These are phyloP conservation scores for Calonectria pteridis DNA, from an alignment of 2,329 filamentous ascomycete genomes.

Conservation along the genomic window DNA sequence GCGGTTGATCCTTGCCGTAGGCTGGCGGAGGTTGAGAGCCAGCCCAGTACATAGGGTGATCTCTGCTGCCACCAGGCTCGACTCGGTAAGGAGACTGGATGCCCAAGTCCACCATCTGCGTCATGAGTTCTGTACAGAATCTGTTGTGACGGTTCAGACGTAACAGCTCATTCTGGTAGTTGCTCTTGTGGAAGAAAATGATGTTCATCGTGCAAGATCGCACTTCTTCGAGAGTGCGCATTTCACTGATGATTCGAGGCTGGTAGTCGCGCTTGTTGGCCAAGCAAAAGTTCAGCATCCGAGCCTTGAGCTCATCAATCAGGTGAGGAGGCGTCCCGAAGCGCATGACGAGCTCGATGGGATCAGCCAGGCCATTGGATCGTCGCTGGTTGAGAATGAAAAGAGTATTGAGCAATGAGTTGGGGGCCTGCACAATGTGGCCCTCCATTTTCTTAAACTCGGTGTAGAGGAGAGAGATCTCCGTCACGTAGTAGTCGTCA, in stretches of 20 bases:
- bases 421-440: slow-evolving; percentile 94
- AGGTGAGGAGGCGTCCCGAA: slow-evolving; percentile 88
- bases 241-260: slow-evolving; percentile 85
- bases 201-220: slow-evolving; percentile 91
- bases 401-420: slow-evolving; percentile 90
- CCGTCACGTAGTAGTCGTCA: slow-evolving; percentile 96
- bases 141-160: slow-evolving; percentile 93
- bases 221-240: slow-evolving; percentile 83
- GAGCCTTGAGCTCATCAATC: slow-evolving; percentile 84
- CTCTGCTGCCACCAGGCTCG: slow-evolving; percentile 76
- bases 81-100: slow-evolving; percentile 79
- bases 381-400: slow-evolving; percentile 97
- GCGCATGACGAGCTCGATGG: slow-evolving; percentile 84
- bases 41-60: slow-evolving; percentile 72
- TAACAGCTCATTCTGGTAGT: slow-evolving; percentile 94
- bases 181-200: slow-evolving; percentile 97
- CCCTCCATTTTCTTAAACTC: slow-evolving; percentile 99
- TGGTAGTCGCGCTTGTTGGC: slow-evolving; percentile 92
- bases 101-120: slow-evolving; percentile 83
- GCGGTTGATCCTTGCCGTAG: slow-evolving; percentile 46
- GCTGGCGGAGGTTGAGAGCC: slow-evolving; percentile 51
- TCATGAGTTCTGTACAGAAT: slow-evolving; percentile 92
- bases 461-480: slow-evolving; percentile 92
- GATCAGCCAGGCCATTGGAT: slow-evolving; percentile 88
- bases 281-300: slow-evolving; percentile 85